phyloP scores from a whole-genome alignment of 108 stramenopile species.

The Nitzschia sp. region DNA sequence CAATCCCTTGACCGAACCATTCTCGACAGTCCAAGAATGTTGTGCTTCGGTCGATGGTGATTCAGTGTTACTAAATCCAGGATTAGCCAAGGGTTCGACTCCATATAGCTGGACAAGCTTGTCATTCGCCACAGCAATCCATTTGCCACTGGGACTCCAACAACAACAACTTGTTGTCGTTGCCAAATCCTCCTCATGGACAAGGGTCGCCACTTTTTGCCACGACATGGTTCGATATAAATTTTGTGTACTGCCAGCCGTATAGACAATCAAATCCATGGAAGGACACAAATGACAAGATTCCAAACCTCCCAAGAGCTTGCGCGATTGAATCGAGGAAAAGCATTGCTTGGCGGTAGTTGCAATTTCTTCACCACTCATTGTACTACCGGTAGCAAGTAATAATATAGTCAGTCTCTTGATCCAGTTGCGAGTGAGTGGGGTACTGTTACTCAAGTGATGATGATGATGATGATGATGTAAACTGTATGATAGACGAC shows the following conservation, averaged over 20 bases:
- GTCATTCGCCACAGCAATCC: conserved; percentile 54
- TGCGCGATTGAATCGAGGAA: conserved; percentile 57
- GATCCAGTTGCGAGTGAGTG: too few species aligned
- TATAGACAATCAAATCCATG: conserved; percentile 76
- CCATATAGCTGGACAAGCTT: conserved; percentile 46
- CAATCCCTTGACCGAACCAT: conserved; percentile 29
- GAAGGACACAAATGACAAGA: conserved; percentile 70
- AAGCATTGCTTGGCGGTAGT: conserved; percentile 57
- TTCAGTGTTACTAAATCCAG: neutral
- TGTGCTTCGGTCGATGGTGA: conserved; percentile 5
- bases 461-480: too few species aligned
- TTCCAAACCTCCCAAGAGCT: conserved; percentile 33
- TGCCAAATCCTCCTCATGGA: conserved; percentile 17
- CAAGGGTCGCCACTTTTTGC: conserved; percentile 54
- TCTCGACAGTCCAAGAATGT: conserved; percentile 15
- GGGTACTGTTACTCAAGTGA: too few species aligned
- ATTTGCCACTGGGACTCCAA: conserved; percentile 83
- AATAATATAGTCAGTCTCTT: too few species aligned
- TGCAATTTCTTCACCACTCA: too few species aligned
- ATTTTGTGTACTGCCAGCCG: conserved; percentile 29
- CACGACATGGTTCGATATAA: conserved; percentile 73
- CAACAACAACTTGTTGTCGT: neutral
- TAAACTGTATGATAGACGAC: too few species aligned
- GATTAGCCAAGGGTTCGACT: conserved; percentile 55
- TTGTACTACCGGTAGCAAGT: too few species aligned